phyloP scores from a whole-genome alignment of 805 yeast genomes.

The Ogataea chonburiensis region DNA sequence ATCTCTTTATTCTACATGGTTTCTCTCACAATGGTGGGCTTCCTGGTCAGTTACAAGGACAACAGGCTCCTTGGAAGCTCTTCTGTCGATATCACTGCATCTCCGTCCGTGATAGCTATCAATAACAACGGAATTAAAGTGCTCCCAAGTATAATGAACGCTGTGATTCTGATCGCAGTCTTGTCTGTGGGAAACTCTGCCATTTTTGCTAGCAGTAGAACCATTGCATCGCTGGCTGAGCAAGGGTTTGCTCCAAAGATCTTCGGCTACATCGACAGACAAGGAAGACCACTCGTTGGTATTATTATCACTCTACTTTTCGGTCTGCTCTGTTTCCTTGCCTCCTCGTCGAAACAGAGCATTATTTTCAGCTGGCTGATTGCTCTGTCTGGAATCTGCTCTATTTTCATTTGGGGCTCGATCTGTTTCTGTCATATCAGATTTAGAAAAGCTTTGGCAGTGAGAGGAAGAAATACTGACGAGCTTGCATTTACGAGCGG shows the following conservation, averaged over 20 bases:
- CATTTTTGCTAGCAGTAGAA: conserved; percentile 68
- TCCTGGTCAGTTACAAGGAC: conserved; percentile 54
- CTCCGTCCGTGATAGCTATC: conserved; percentile 77
- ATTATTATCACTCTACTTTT: conserved; percentile 49
- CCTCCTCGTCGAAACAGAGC: conserved; percentile 53
- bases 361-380: conserved; percentile 69
- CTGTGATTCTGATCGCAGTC: conserved; percentile 67
- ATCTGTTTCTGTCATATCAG: conserved; percentile 65
- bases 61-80: conserved; percentile 46
- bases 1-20: conserved; percentile 51
- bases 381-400: conserved; percentile 72
- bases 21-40: conserved; percentile 49
- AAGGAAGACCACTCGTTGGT: conserved; percentile 78
- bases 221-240: conserved; percentile 62
- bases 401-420: conserved; percentile 75
- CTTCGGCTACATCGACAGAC: conserved; percentile 66
- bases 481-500: conserved; percentile 68
- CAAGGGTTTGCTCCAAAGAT: conserved; percentile 64
- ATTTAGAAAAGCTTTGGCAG: conserved; percentile 62
- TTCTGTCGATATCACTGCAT: conserved; percentile 53
- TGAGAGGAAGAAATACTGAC: conserved; percentile 61
- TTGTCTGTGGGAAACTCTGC: conserved; percentile 75
- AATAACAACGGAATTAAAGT: conserved; percentile 58
- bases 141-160: conserved; percentile 69
- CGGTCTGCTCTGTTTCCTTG: conserved; percentile 58